Evolutionary conservation across 1,284 basidiomycete genomes (phyloP), one percentile per base, ranked within the genome.

Genomic region (Sporisorium reilianum): DNA sequence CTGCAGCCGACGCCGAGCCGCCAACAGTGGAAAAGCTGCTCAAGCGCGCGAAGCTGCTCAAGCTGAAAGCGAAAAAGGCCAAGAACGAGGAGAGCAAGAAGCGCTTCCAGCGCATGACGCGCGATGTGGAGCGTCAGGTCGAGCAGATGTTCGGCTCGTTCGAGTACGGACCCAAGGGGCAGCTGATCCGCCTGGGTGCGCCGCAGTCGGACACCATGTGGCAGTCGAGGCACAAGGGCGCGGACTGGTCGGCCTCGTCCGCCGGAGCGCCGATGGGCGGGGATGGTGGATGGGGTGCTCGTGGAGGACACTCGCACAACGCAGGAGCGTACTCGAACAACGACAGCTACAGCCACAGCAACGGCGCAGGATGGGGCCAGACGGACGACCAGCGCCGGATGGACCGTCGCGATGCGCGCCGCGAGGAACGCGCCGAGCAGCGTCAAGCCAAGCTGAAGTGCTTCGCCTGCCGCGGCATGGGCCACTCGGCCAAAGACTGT

Each of bases 401-500:
- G 76, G 77, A 85, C 85, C 67, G 77, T 81, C 42, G 83, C 83
- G 59, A 85, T 85, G 45, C 89, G 89, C 3, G 93, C 92, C 82
- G 93, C 16, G 81, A 90, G 55, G 88, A 90, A 75, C 89, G 94
- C 30, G 89, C 90, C 53, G 84, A 89, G 7, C 89, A 91, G 56
- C 89, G 90, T 48, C 82, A 88, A 10, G 85, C 87, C 22, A 85
- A 87, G 4, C 93, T 90, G 4, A 91, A 89, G 9, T 97, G 95
- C 83, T 96, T 94, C 84, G 93, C 92, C 1, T 97, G 95, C 86
- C 89, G 95, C 57, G 88, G 91, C 78, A 89, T 89, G 69, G 95
- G 95, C 0, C 95, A 97, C 81, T 87, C 91, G 0, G 94, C 94
- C 3, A 90, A 88, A 80, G 89, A 94, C 64, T 97, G 95, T 82